Base-by-base conservation (phyloP, 305 asterid genomes). In the Fraxinus platypoda region DNA sequence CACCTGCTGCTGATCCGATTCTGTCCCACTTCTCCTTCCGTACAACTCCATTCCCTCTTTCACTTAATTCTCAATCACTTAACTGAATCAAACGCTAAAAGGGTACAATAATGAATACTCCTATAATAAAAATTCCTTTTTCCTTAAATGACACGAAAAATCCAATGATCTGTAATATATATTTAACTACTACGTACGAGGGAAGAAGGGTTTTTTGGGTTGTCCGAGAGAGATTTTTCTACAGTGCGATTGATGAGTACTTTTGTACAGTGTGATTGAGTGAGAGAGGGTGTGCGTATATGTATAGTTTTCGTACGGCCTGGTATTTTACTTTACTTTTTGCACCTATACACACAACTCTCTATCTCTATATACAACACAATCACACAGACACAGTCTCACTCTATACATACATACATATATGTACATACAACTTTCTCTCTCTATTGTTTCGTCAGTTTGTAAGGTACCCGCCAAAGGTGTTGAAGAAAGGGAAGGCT, bases 401-500 rank as follows among this genome's bases (percentile, higher is more conserved):
- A 80, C 74, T 35, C 81, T 49, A 12, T 28, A 52, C 75, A 68
- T 68, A 52, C 74, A 64, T 64, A 52, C 64, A 52, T 52, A 52
- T n/a, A n/a, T 19, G 15, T 49, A n/a, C 57, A 49, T 49, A 49
- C 21, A 49, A 1, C 59, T 76, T 12, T 26, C 25, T 57, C 26
- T 19, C 28, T 57, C 85, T 30, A 74, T 75, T 57, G 74, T 71
- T 80, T 81, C 73, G 89, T 84, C 84, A 41, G 91, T 77, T 83
- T 80, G 88, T 78, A 70, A 74, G 89, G 88, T 86, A 88, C 93
- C 91, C 94, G 91, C 94, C 90, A 89, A 87, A 89, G 80, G 85
- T 77, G 88, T 84, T 81, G 76, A 74, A 62, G 68, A 37, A 85
- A 85, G 84, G 81, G 83, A 83, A 82, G 82, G 62, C 59, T 15